These are phyloP conservation scores for Eucalyptus regnans DNA, from an alignment of 345 rosid species.

Conservation along the genomic window DNA sequence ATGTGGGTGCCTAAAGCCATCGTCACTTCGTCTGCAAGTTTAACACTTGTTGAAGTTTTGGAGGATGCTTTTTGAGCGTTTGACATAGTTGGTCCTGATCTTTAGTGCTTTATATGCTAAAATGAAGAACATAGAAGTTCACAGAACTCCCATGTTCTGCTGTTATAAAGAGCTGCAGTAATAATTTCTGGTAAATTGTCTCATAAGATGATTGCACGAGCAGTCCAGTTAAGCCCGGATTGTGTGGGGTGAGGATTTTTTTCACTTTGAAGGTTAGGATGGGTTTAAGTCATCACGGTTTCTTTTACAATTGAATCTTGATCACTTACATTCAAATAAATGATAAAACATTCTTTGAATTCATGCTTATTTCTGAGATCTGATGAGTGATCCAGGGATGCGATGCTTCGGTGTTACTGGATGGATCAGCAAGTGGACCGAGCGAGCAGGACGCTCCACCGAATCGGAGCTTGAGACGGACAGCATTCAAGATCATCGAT, in stretches of 20 bases:
- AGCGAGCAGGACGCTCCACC: conserved; percentile 71
- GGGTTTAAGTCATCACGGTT: background rate
- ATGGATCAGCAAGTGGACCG: conserved; percentile 75
- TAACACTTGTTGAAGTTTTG: background rate
- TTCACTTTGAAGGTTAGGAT: background rate
- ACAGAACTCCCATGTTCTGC: background rate
- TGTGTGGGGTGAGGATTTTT: background rate
- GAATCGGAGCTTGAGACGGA: conserved; percentile 23
- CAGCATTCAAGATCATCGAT: conserved; percentile 32
- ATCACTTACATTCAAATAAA: background rate
- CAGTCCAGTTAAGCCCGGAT: background rate
- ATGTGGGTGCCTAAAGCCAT: background rate
- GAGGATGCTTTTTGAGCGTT: background rate
- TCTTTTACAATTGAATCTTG: background rate
- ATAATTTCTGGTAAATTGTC: background rate
- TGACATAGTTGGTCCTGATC: background rate
- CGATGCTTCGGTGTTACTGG: conserved; percentile 76
- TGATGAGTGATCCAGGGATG: conserved; percentile 43
- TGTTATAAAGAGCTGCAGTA: background rate
- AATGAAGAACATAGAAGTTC: background rate
- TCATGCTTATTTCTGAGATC: background rate
- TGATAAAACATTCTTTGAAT: background rate
- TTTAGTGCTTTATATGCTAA: background rate
- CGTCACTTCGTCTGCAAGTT: background rate
- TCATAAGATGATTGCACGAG: background rate